Percentiles rank a stretch among this genome's conserved stretches.
Conservation (phyloP, 108 stramenopile genomes). For the Chaetoceros muelleri region DNA sequence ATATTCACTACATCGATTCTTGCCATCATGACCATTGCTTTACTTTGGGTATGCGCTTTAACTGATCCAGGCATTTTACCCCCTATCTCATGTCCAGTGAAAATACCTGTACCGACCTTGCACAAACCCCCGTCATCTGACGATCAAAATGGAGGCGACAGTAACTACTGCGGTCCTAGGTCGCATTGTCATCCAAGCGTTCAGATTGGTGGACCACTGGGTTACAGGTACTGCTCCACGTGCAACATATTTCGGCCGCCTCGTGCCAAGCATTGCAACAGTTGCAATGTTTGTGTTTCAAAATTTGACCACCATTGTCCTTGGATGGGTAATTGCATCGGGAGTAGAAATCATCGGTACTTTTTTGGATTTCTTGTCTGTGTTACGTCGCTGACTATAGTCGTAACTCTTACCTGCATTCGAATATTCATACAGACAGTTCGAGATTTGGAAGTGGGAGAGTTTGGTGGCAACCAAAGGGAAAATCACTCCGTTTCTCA, state of each 20-base stretch:
- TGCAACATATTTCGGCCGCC: conserved; percentile 86
- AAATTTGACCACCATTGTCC: conserved; percentile 96
- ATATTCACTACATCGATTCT: conserved; percentile 26
- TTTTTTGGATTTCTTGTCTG: conserved; percentile 75
- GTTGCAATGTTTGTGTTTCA: conserved; percentile 86
- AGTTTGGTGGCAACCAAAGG: background rate
- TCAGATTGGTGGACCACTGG: conserved; percentile 60
- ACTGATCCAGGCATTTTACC: conserved; percentile 82
- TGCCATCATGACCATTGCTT: conserved; percentile 24
- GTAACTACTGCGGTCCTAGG: background rate
- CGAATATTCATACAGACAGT: conserved; percentile 37
- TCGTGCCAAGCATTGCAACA: conserved; percentile 89
- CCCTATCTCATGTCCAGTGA: conserved; percentile 47
- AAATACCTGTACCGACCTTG: conserved; percentile 40
- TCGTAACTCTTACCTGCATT: conserved; percentile 34
- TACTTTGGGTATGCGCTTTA: conserved; percentile 61
- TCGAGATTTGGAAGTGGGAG: conserved; percentile 9
- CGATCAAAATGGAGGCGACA: conserved; percentile 1
- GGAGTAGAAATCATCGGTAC: conserved; percentile 78
- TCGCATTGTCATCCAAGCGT: no score
- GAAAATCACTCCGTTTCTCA: conserved; percentile 5
- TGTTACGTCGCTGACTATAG: conserved; percentile 36
- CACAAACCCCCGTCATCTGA: no score
- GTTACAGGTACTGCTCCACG: conserved; percentile 78
- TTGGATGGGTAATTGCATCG: conserved; percentile 95